Evolutionary conservation across 2,329 filamentous ascomycete genomes (phyloP).

Genomic region (Ophiocordyceps camponoti-floridani): DNA sequence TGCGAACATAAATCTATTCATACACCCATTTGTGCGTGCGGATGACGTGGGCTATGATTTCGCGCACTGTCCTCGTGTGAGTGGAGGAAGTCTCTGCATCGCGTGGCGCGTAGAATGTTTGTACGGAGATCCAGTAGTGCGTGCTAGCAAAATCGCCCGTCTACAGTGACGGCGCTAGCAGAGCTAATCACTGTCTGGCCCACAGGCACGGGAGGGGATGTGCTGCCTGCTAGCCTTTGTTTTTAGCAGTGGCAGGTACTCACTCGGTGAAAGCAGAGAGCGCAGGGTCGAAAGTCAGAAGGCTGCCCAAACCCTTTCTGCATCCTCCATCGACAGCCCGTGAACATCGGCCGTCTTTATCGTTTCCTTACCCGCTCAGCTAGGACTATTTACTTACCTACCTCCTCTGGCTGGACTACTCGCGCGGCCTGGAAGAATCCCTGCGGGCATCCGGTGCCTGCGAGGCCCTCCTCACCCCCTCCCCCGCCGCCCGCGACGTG

Average conservation of each 20-base stretch:
- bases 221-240: not conserved
- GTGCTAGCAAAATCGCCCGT: too few species aligned
- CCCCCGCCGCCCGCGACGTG: not conserved
- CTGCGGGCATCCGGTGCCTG: not conserved
- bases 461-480: not conserved
- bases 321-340: not conserved
- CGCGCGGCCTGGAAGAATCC: not conserved
- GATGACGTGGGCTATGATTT: too few species aligned
- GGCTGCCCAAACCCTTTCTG: not conserved
- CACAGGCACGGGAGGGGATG: not conserved
- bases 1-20: too few species aligned
- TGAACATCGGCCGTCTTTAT: slow-evolving; percentile 2
- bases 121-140: too few species aligned
- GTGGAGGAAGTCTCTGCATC: too few species aligned
- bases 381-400: not conserved
- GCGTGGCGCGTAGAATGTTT: too few species aligned
- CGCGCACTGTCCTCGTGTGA: too few species aligned
- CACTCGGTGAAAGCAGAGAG: not conserved
- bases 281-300: too few species aligned
- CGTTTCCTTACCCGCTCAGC: not conserved
- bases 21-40: too few species aligned
- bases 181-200: too few species aligned
- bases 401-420: too few species aligned
- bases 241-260: not conserved
- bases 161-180: too few species aligned